Percentiles rank a stretch among this genome's conserved stretches.
These are phyloP conservation scores for Kodamaea neixiangensis DNA, from an alignment of 805 yeast genomes.

Conservation along the genomic window DNA sequence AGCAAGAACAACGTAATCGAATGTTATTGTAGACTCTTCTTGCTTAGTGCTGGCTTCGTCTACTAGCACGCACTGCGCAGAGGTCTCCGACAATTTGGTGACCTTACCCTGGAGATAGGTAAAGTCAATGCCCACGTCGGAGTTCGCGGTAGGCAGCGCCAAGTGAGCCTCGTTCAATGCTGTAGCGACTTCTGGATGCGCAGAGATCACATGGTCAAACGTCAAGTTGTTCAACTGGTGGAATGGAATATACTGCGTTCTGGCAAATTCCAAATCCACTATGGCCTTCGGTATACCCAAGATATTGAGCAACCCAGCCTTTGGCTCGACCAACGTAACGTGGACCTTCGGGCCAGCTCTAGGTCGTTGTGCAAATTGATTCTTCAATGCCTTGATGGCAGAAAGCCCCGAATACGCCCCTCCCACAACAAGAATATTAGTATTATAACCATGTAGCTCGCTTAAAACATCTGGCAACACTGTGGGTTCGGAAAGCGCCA, in stretches of 20 bases:
- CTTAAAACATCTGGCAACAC: background rate
- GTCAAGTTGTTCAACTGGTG: conserved; percentile 28
- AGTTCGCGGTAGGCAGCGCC: conserved; percentile 11
- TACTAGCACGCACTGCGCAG: conserved; percentile 14
- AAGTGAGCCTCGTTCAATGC: conserved; percentile 2
- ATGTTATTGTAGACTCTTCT: conserved; percentile 23
- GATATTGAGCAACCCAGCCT: conserved; percentile 40
- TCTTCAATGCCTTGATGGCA: conserved; percentile 31
- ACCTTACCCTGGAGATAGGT: conserved; percentile 37
- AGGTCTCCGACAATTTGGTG: conserved; percentile 17
- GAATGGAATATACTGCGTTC: conserved; percentile 37
- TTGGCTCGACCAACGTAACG: conserved; percentile 42
- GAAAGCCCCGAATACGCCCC: conserved; percentile 45
- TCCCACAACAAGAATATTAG: conserved; percentile 42
- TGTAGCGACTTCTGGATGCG: conserved; percentile 21
- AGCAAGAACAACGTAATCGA: conserved; percentile 51
- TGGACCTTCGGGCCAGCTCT: conserved; percentile 17
- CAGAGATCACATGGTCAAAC: conserved; percentile 30
- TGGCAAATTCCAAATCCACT: conserved; percentile 40
- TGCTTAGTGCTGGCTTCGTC: background rate
- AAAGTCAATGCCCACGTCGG: conserved; percentile 21
- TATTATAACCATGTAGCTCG: conserved; percentile 8
- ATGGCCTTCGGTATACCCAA: conserved; percentile 42
- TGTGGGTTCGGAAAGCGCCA: background rate
- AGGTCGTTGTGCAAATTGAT: conserved; percentile 22